A percentile compares a stretch with the other conserved stretches of the same genome.
Evolutionary conservation across 331 rosid species (phyloP).

Genomic region (Erythrophleum ivorense): DNA sequence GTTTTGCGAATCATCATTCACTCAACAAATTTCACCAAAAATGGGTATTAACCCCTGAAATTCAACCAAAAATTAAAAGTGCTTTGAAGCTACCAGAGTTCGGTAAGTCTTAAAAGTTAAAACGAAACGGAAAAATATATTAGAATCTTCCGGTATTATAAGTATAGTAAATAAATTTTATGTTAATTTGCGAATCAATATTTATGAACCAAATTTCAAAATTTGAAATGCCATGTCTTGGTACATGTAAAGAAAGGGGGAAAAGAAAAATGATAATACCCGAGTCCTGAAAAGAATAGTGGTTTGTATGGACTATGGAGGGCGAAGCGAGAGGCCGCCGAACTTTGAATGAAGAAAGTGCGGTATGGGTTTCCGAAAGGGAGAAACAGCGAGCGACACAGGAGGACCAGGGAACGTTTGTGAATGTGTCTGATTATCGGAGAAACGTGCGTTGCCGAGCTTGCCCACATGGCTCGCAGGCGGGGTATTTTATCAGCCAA

Average conservation of each 20-base stretch:
- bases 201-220: not conserved
- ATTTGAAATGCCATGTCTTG: not conserved
- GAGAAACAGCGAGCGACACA: not conserved
- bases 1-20: not conserved
- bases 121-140: not conserved
- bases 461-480: no score
- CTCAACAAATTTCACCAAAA: not conserved
- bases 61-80: not conserved
- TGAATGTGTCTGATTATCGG: no score
- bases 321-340: not conserved
- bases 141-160: not conserved
- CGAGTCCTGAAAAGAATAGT: constrained; percentile 6
- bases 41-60: not conserved
- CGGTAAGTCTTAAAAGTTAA: not conserved
- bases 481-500: no score
- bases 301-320: not conserved
- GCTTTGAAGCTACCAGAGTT: not conserved
- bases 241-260: not conserved
- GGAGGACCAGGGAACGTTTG: no score
- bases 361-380: not conserved
- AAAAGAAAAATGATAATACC: not conserved
- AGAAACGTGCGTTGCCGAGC: no score
- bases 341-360: not conserved
- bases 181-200: no score
- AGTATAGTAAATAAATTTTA: not conserved